Evolutionary conservation across 768 basidiomycete species (phyloP).

Genomic region (Mrakia blollopis): DNA sequence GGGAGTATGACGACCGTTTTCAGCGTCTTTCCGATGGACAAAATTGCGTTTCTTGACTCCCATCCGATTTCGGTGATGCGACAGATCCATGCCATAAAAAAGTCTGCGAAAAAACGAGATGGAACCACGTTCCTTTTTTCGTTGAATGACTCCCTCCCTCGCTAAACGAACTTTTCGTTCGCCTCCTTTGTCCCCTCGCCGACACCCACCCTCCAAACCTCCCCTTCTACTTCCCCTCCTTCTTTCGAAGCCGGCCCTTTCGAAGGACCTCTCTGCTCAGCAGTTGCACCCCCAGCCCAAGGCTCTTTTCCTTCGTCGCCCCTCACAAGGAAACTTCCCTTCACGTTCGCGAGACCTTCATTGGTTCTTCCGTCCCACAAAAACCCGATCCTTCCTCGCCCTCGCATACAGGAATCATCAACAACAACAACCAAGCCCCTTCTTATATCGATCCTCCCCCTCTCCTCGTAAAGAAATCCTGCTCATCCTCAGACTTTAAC

Average conservation of each 20-base stretch:
- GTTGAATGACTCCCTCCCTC: no score
- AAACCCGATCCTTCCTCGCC: neutral
- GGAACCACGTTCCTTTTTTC: no score
- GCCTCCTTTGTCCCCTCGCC: neutral
- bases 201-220: neutral
- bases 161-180: no score
- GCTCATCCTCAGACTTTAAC: neutral
- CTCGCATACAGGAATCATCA: neutral
- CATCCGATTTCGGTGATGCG: neutral
- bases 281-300: neutral
- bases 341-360: neutral
- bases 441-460: neutral
- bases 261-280: neutral
- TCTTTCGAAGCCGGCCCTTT: conserved; percentile 7
- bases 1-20: no score
- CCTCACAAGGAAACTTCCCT: neutral
- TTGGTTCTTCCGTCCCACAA: neutral
- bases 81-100: no score
- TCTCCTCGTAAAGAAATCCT: neutral
- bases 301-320: conserved; percentile 1
- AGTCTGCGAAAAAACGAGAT: no score
- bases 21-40: neutral
- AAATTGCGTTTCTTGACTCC: neutral
- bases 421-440: neutral
- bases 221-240: neutral